phyloP scores from a whole-genome alignment of 2,329 filamentous ascomycete species.

The Diaporthe caulivora region DNA sequence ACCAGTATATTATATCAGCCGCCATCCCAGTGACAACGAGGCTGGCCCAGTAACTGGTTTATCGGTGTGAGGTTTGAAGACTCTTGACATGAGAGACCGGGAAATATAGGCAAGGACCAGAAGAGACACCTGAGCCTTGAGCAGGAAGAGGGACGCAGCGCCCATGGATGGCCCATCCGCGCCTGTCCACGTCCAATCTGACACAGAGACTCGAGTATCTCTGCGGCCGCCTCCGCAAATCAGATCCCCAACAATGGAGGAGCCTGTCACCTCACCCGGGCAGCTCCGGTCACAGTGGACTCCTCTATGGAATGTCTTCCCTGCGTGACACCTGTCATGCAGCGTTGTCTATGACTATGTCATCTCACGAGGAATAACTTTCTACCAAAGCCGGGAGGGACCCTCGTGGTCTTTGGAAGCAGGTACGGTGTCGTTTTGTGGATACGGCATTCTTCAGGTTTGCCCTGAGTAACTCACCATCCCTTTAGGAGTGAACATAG shows the following conservation, averaged over 20 bases:
- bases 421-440: neutral
- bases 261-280: neutral
- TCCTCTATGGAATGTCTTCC: neutral
- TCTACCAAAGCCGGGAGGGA: neutral
- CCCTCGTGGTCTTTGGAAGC: neutral
- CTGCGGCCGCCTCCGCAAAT: constrained; percentile 18
- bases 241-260: neutral
- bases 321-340: neutral
- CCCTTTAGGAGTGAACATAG: neutral
- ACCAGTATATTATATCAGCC: neutral
- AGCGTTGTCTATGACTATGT: neutral
- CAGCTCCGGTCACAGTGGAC: neutral
- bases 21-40: neutral
- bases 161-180: neutral
- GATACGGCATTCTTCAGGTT: neutral
- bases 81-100: neutral
- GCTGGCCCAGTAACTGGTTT: neutral
- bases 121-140: neutral
- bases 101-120: neutral
- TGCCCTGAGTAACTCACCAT: neutral
- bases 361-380: neutral
- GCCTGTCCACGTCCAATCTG: neutral
- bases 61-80: neutral
- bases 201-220: neutral
- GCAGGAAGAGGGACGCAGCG: neutral